phyloP scores from a whole-genome alignment of 129 eudicot species.

The Artemisia annua region DNA sequence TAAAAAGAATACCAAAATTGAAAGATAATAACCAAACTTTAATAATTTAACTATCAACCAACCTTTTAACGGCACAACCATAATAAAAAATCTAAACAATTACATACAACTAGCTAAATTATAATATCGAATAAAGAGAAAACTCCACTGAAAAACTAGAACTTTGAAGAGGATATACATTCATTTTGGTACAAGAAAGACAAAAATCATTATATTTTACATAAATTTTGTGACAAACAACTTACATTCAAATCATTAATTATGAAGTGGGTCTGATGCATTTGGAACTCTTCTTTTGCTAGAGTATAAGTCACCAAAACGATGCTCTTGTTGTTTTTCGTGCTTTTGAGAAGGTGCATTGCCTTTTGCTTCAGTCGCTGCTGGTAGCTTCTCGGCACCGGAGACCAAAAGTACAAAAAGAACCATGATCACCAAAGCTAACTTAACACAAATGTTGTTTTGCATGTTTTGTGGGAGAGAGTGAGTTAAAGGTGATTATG shows the following conservation, averaged over 20 bases:
- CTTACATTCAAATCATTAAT: conserved; percentile 1
- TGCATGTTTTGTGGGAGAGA: conserved; percentile 27
- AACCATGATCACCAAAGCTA: conserved; percentile 14
- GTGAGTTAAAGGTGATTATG: conserved; percentile 9
- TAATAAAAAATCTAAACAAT: too few relatives aligned
- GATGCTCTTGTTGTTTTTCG: conserved; percentile 9
- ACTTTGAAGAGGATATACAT: background rate
- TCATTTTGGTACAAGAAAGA: background rate
- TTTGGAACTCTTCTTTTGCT: conserved; percentile 53
- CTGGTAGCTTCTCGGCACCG: conserved; percentile 20
- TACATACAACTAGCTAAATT: too few relatives aligned
- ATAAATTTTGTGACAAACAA: background rate
- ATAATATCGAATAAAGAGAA: too few relatives aligned
- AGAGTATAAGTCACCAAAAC: conserved; percentile 25
- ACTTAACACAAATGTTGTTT: conserved; percentile 10
- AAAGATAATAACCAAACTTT: too few relatives aligned
- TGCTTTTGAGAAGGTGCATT: conserved; percentile 26
- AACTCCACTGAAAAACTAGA: background rate
- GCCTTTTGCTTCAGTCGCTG: conserved; percentile 1
- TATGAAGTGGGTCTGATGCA: conserved; percentile 56
- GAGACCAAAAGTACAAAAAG: conserved; percentile 32
- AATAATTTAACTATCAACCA: too few relatives aligned
- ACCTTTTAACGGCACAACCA: too few relatives aligned
- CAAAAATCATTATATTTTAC: background rate
- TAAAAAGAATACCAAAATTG: too few relatives aligned